A percentile compares a stretch with the other conserved stretches of the same genome.
phyloP scores from a whole-genome alignment of 148 eudicot species.

The Arctostaphylos glauca region DNA sequence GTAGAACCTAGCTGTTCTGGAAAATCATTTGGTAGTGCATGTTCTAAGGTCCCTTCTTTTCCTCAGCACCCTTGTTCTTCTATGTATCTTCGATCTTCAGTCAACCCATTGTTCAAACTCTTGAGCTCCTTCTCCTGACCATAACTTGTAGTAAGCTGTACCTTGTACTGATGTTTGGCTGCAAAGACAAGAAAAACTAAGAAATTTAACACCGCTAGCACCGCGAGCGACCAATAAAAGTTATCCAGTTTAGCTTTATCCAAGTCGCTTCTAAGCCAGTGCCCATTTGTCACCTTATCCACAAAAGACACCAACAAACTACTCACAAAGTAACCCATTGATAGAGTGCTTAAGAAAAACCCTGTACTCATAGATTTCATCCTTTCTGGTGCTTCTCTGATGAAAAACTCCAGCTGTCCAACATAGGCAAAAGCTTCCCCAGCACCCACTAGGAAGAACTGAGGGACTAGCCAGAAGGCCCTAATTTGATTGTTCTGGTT shows the following conservation, averaged over 20 bases:
- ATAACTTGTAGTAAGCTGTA: slow-evolving; percentile 23
- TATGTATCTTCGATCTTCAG: slow-evolving; percentile 14
- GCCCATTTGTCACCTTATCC: slow-evolving; percentile 32
- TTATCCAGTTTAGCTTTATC: slow-evolving; percentile 45
- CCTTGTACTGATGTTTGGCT: slow-evolving; percentile 55
- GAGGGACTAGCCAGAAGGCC: slow-evolving; percentile 95
- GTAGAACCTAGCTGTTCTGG: not conserved
- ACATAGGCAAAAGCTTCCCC: slow-evolving; percentile 98
- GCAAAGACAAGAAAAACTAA: slow-evolving; percentile 41
- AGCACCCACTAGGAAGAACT: slow-evolving; percentile 89
- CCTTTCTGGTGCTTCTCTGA: slow-evolving; percentile 92
- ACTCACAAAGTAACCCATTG: slow-evolving; percentile 62
- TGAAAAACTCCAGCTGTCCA: slow-evolving; percentile 96
- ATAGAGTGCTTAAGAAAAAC: slow-evolving; percentile 47
- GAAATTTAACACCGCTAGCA: slow-evolving; percentile 46
- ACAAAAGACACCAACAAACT: slow-evolving; percentile 53
- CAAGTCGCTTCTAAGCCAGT: slow-evolving; percentile 56
- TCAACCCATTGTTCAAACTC: slow-evolving; percentile 21
- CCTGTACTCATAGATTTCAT: slow-evolving; percentile 99
- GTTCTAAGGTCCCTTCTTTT: slow-evolving; percentile 19
- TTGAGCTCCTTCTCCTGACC: slow-evolving; percentile 29
- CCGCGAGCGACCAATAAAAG: slow-evolving; percentile 62
- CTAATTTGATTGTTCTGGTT: slow-evolving; percentile 30
- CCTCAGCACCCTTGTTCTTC: slow-evolving; percentile 14
- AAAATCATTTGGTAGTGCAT: not conserved